phyloP scores from a whole-genome alignment of 1,139 yeast species.

The Nadsonia commutata region DNA sequence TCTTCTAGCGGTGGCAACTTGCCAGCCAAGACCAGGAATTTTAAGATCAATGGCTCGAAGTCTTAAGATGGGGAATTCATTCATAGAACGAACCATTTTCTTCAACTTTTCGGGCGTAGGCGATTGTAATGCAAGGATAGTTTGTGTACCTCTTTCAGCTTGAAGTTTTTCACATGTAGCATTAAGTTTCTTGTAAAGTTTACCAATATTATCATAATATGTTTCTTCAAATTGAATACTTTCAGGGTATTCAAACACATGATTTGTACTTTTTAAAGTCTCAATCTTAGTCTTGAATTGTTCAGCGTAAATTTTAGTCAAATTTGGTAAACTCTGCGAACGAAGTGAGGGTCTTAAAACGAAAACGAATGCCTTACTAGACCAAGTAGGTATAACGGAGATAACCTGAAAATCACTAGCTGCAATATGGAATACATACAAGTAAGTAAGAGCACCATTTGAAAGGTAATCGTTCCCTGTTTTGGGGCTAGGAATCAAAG shows the following conservation, averaged over 20 bases:
- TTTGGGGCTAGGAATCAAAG: slow-evolving; percentile 21
- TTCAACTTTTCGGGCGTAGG: slow-evolving; percentile 34
- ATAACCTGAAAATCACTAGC: slow-evolving; percentile 69
- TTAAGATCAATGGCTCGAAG: slow-evolving; percentile 33
- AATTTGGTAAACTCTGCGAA: slow-evolving; percentile 52
- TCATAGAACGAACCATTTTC: slow-evolving; percentile 18
- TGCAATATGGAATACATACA: slow-evolving; percentile 57
- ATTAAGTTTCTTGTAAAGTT: slow-evolving; percentile 17
- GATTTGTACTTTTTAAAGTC: slow-evolving; percentile 24
- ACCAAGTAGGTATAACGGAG: slow-evolving; percentile 57
- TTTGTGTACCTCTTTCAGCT: slow-evolving; percentile 55
- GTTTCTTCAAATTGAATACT: slow-evolving; percentile 11
- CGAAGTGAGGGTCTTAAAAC: slow-evolving; percentile 53
- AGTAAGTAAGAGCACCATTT: slow-evolving; percentile 44
- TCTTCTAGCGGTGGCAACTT: slow-evolving; percentile 49
- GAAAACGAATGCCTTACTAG: slow-evolving; percentile 35
- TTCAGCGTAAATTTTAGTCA: slow-evolving; percentile 43
- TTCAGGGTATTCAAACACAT: slow-evolving; percentile 19
- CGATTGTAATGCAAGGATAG: slow-evolving; percentile 60
- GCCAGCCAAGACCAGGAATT: slow-evolving; percentile 83
- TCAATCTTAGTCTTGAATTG: slow-evolving; percentile 33
- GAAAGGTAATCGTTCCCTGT: slow-evolving; percentile 30
- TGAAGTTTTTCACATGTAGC: slow-evolving; percentile 40
- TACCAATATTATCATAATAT: slow-evolving; percentile 9
- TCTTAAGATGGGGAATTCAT: slow-evolving; percentile 48